Evolutionary conservation across 495 filamentous ascomycete species (phyloP), one percentile per base, ranked within the genome.

Genomic region (Hyaloscypha hepaticicola): DNA sequence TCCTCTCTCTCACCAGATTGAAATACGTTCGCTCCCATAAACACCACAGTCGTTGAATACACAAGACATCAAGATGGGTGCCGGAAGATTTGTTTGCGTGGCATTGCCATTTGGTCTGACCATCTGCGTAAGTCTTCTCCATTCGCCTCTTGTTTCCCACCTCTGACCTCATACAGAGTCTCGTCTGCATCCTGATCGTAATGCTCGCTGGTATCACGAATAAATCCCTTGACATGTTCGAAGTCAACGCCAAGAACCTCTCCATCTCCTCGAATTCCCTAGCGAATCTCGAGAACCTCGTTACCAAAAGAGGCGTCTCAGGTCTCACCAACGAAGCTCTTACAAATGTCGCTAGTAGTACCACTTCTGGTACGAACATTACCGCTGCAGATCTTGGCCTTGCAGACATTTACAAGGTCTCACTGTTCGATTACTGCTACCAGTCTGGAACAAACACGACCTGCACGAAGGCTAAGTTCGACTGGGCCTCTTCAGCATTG

Each of bases 351-450:
- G 24, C 60, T 5, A 21, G 26, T 16, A n/a, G 33, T n/a, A 24
- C 7, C 25, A 49, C 16, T 25, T 6, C 31, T 45, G 38, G 38
- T 16, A 45, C 14, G 4, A 82, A 80, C 70, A 74, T 85, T 65
- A 80, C 79, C 12, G 80, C 84, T 26, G 61, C 73, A 1, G 79
- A 87, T 11, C 79, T 87, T 27, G 79, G 82, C 26, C 79, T 98
- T 50, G 82, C 79, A 59, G 87, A 96, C 75, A 84, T 87, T 71
- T 98, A 98, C 83, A 82, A 86, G 58, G 82, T 97, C 72, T 84
- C 84, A 66, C 80, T 99, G 28, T 96, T 89, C 90, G 89, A 89
- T 72, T 97, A 93, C 84, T 98, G 95, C 80, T 79, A 82, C 51
- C 77, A 76, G 5, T 68, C 79, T 48, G 78, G 78, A 38, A 79